Conservation (phyloP, 1,284 basidiomycete species). For the Erythrobasidium hasegawianum region DNA sequence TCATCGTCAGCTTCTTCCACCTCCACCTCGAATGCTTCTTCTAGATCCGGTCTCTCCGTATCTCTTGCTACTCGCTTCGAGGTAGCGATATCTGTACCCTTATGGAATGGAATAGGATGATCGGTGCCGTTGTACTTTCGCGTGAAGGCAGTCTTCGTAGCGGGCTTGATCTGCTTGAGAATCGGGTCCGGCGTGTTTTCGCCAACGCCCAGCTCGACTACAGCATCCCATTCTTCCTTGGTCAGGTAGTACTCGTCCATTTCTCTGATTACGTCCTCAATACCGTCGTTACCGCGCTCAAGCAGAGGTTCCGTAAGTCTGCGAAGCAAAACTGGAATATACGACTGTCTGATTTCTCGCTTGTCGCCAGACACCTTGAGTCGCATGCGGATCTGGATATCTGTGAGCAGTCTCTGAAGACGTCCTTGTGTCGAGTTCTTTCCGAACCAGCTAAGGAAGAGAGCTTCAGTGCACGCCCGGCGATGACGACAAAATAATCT, state of each 20-base stretch:
- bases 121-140: constrained; percentile 80
- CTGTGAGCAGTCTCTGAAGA: constrained; percentile 72
- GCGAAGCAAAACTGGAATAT: constrained; percentile 78
- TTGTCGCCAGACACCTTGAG: constrained; percentile 85
- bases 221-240: constrained; percentile 92
- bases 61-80: constrained; percentile 66
- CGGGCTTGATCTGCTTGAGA: constrained; percentile 75
- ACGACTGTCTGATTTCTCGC: constrained; percentile 82
- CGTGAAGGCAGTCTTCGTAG: constrained; percentile 81
- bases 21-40: constrained; percentile 48
- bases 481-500: constrained; percentile 57
- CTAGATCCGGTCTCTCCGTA: constrained; percentile 71
- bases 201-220: constrained; percentile 87
- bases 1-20: constrained; percentile 33
- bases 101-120: constrained; percentile 88
- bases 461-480: constrained; percentile 56
- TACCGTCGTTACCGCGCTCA: constrained; percentile 57
- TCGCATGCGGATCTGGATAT: constrained; percentile 93
- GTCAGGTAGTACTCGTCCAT: constrained; percentile 95
- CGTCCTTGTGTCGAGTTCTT: constrained; percentile 92
- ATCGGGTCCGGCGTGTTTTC: constrained; percentile 65
- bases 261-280: constrained; percentile 72
- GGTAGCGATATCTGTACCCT: constrained; percentile 67
- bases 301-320: constrained; percentile 75
- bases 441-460: constrained; percentile 71